phyloP scores from a whole-genome alignment of 2,329 filamentous ascomycete genomes.

The Xylariales sp. region DNA sequence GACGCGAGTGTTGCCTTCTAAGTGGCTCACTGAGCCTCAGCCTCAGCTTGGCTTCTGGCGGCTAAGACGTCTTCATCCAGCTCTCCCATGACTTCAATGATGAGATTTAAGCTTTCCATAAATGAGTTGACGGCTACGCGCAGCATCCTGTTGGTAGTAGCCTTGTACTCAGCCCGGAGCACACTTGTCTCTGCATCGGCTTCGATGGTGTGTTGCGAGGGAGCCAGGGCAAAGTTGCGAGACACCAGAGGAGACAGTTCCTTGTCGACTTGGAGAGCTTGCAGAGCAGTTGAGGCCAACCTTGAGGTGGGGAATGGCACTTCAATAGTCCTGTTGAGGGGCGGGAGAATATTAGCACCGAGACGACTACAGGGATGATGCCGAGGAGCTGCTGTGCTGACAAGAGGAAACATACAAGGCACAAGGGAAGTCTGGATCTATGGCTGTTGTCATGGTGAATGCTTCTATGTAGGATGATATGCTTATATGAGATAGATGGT shows the following conservation, averaged over 20 bases:
- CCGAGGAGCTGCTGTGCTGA: not conserved
- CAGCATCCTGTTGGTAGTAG: conserved; percentile 95
- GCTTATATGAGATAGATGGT: not conserved
- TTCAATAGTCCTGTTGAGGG: conserved; percentile 70
- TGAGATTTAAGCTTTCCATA: conserved; percentile 87
- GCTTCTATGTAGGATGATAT: not conserved
- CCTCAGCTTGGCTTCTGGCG: conserved; percentile 36
- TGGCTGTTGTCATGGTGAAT: conserved; percentile 54
- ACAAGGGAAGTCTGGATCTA: conserved; percentile 69
- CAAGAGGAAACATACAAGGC: conserved; percentile 64
- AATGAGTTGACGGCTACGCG: conserved; percentile 96
- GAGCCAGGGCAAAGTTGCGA: conserved; percentile 72
- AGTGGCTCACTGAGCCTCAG: not conserved
- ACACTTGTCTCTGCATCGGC: conserved; percentile 55
- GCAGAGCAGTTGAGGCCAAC: conserved; percentile 80
- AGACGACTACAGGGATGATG: conserved; percentile 23
- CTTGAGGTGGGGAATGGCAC: conserved; percentile 85
- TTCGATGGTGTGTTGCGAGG: conserved; percentile 41
- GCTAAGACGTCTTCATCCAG: conserved; percentile 85
- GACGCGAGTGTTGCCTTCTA: not conserved
- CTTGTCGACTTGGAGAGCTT: conserved; percentile 83
- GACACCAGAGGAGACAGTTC: conserved; percentile 88
- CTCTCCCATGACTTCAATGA: conserved; percentile 90
- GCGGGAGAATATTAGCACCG: conserved; percentile 42
- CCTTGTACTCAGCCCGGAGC: conserved; percentile 80